These are phyloP conservation scores for Diversispora epigaea DNA, from an alignment of 192 early-diverging fungal species.

Conservation along the genomic window DNA sequence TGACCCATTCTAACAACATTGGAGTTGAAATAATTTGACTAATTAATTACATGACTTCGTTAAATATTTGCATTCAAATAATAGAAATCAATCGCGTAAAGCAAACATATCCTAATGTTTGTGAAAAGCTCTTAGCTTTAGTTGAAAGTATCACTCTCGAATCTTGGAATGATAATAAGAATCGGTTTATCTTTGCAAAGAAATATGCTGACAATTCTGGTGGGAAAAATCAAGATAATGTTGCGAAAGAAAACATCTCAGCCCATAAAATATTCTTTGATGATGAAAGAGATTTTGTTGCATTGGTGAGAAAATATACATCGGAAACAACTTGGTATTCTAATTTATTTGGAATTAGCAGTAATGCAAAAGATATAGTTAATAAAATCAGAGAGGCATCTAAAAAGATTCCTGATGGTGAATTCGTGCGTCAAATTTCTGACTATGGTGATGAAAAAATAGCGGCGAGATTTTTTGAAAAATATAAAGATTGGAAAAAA, in stretches of 20 bases:
- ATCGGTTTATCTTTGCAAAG: not conserved
- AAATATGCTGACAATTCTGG: not conserved
- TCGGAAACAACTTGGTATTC: too few species aligned
- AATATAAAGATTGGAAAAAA: slow-evolving; percentile 22
- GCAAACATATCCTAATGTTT: not conserved
- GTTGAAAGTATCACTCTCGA: not conserved
- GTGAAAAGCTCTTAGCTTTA: not conserved
- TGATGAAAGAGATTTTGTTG: too few species aligned
- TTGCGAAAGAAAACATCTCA: too few species aligned
- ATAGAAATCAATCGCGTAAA: not conserved
- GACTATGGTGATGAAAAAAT: not conserved
- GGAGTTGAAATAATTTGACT: too few species aligned
- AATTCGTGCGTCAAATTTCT: not conserved
- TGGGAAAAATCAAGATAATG: not conserved
- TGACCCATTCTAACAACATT: too few species aligned
- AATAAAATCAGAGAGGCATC: not conserved
- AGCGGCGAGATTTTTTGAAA: not conserved
- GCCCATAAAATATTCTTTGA: too few species aligned
- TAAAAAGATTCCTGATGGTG: not conserved
- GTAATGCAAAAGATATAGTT: not conserved
- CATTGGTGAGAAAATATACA: too few species aligned
- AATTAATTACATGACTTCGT: not conserved
- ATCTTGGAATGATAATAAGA: not conserved
- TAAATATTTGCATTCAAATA: not conserved
- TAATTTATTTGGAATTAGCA: too few species aligned